A percentile compares a stretch with the other conserved stretches of the same genome.
phyloP scores from a whole-genome alignment of 495 filamentous ascomycete species.

The Lasiosphaeris hirsuta region DNA sequence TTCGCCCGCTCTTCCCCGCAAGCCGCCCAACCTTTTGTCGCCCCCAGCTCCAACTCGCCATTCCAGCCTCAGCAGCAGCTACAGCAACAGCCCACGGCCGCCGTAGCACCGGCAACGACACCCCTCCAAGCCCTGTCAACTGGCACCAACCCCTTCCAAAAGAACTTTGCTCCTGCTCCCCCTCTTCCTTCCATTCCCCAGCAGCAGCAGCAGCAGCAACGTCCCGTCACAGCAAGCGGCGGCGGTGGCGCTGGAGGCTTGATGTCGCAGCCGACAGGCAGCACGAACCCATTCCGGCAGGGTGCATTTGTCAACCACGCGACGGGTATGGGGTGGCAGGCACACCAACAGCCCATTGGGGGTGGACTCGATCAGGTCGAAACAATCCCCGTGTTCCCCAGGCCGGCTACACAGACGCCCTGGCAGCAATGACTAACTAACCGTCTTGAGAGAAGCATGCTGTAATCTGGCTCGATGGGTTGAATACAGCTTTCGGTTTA shows the following conservation, averaged over 20 bases:
- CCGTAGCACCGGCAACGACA: conserved; percentile 36
- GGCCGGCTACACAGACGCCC: conserved; percentile 58
- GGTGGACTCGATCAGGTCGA: conserved; percentile 79
- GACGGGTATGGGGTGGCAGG: conserved; percentile 84
- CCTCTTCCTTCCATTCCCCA: conserved; percentile 31
- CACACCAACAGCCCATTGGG: conserved; percentile 72
- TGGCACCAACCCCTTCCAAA: conserved; percentile 72
- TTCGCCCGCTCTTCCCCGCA: conserved; percentile 62
- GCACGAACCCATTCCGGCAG: conserved; percentile 93
- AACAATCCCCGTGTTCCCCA: conserved; percentile 81
- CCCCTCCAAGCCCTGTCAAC: conserved; percentile 60
- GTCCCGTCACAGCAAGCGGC: conserved; percentile 43
- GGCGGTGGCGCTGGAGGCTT: conserved; percentile 31
- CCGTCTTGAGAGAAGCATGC: no score
- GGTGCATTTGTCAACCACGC: conserved; percentile 81
- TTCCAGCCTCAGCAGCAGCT: conserved; percentile 44
- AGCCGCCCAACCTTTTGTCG: conserved; percentile 47
- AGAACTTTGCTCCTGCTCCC: conserved; percentile 39
- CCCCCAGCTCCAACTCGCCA: conserved; percentile 45
- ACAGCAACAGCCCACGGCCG: conserved; percentile 7
- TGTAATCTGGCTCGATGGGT: neutral
- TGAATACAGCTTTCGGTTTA: no score
- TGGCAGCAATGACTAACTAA: conserved; percentile 45
- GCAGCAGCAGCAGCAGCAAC: conserved; percentile 26
- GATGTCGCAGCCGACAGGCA: conserved; percentile 71